A percentile compares a stretch with the other conserved stretches of the same genome.
phyloP scores from a whole-genome alignment of 495 filamentous ascomycete genomes.

The Tuber aestivum region DNA sequence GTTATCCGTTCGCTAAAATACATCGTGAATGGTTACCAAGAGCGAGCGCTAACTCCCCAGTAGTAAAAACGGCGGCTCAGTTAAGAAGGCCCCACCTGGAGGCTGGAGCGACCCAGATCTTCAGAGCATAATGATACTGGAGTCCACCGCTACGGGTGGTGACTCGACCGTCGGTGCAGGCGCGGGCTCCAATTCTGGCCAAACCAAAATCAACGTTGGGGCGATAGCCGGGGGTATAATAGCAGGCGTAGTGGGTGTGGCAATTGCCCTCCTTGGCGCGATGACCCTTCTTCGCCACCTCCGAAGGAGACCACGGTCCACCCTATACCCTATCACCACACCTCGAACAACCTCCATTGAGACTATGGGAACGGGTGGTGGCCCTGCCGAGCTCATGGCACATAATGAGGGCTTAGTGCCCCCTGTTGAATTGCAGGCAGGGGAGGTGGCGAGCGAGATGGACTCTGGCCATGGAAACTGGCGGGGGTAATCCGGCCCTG shows the following conservation, averaged over 20 bases:
- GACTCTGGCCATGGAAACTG: too few relatives aligned
- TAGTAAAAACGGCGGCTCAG: not conserved
- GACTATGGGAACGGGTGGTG: too few relatives aligned
- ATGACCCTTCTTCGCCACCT: not conserved
- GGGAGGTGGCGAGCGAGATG: too few relatives aligned
- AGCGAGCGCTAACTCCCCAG: not conserved
- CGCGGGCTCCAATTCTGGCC: too few relatives aligned
- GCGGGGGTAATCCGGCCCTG: too few relatives aligned
- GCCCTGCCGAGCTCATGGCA: too few relatives aligned
- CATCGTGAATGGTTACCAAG: not conserved
- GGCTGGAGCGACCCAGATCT: not conserved
- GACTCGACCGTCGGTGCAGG: too few relatives aligned
- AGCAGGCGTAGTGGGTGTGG: not conserved
- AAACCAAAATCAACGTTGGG: not conserved
- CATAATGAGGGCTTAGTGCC: too few relatives aligned
- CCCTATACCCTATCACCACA: too few relatives aligned
- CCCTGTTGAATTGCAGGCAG: not conserved
- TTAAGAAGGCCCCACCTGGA: not conserved
- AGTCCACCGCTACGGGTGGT: too few relatives aligned
- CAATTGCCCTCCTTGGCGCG: not conserved
- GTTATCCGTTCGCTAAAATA: not conserved
- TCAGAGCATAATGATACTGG: not conserved
- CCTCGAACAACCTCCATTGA: too few relatives aligned
- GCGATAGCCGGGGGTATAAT: not conserved
- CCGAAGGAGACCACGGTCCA: not conserved